Evolutionary conservation across 2,329 filamentous ascomycete genomes (phyloP).

Genomic region (Pseudonectria buxi): DNA sequence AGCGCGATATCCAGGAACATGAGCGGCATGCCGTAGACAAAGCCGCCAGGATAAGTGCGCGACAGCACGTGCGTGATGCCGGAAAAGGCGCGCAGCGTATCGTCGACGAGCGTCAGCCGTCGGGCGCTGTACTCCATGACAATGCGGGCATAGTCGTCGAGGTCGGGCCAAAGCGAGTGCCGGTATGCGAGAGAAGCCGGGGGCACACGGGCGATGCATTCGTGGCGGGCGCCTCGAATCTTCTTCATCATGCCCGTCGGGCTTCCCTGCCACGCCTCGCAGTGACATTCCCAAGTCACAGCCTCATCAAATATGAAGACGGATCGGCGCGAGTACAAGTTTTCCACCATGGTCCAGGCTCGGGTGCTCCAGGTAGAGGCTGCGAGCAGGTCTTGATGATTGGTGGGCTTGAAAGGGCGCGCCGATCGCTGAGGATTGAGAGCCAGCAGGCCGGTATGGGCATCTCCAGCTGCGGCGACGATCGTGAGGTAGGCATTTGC

Average conservation of each 20-base stretch:
- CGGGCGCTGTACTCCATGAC: constrained; percentile 37
- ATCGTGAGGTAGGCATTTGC: constrained; percentile 39
- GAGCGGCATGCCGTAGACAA: constrained; percentile 39
- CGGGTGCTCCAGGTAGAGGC: constrained; percentile 33
- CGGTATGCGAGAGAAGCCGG: constrained; percentile 30
- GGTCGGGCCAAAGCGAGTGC: constrained; percentile 38
- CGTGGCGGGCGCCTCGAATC: constrained; percentile 24
- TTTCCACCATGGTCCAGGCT: constrained; percentile 39
- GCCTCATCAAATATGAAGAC: constrained; percentile 38
- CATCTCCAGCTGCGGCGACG: constrained; percentile 35
- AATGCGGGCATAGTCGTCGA: constrained; percentile 39
- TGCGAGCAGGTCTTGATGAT: constrained; percentile 33
- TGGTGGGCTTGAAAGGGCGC: constrained; percentile 18
- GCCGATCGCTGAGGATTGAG: constrained; percentile 29
- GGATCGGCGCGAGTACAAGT: constrained; percentile 34
- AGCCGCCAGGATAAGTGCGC: constrained; percentile 34
- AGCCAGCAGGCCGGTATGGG: constrained; percentile 30
- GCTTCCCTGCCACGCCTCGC: constrained; percentile 34
- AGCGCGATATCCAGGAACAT: constrained; percentile 40
- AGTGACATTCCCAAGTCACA: constrained; percentile 41
- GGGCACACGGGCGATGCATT: constrained; percentile 27
- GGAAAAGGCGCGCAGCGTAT: constrained; percentile 36
- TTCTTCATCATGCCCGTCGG: constrained; percentile 25
- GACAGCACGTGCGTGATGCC: constrained; percentile 38
- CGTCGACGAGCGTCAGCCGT: constrained; percentile 33